These are phyloP conservation scores for Salix purpurea DNA, from an alignment of 345 rosid species.

Conservation along the genomic window DNA sequence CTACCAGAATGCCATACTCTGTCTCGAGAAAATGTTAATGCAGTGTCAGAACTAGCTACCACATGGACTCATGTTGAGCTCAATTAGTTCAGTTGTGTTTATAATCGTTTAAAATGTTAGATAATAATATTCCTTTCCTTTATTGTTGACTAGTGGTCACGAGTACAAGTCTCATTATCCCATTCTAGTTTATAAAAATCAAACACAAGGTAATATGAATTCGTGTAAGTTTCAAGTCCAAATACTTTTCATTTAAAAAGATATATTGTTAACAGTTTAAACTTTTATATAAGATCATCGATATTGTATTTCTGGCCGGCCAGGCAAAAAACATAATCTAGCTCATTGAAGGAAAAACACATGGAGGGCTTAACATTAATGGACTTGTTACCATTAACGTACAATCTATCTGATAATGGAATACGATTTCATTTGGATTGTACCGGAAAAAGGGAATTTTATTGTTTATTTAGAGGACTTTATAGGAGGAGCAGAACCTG, in stretches of 20 bases:
- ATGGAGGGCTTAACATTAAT: neutral
- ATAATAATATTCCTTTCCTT: no score
- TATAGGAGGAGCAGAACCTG: neutral
- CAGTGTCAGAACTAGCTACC: neutral
- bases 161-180: no score
- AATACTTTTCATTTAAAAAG: no score
- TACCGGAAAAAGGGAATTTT: neutral
- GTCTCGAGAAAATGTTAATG: neutral
- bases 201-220: no score
- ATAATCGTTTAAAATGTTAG: no score
- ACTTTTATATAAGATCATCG: no score
- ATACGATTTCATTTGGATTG: neutral
- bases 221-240: no score
- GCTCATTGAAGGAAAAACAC: neutral
- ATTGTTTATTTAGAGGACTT: neutral
- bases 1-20: neutral
- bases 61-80: neutral
- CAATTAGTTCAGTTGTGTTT: neutral
- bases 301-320: neutral
- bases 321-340: no score
- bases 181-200: no score
- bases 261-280: rapidly evolving
- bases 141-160: no score
- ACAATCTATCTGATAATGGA: neutral
- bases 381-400: neutral